These are phyloP conservation scores for Hirsutella thompsonii DNA, from an alignment of 2,329 filamentous ascomycete genomes.

Conservation along the genomic window DNA sequence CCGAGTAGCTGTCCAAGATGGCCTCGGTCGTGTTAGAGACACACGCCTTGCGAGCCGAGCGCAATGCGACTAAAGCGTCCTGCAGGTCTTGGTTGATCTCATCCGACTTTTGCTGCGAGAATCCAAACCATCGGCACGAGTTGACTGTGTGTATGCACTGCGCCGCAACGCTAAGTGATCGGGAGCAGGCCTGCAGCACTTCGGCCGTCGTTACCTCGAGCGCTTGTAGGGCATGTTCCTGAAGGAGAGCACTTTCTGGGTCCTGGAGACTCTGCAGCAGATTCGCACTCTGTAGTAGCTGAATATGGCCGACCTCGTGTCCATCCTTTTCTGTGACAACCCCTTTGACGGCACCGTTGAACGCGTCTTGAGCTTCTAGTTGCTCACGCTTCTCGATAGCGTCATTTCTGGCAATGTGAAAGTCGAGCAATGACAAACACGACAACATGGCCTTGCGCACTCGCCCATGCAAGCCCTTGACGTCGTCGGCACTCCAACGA, in stretches of 20 bases:
- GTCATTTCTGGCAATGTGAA: constrained; percentile 22
- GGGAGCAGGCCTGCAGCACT: constrained; percentile 10
- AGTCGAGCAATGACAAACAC: constrained; percentile 24
- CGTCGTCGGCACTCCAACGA: constrained; percentile 29
- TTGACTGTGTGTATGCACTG: constrained; percentile 16
- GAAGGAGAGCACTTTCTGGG: constrained; percentile 20
- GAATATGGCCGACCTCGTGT: constrained; percentile 9
- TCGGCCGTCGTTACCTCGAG: constrained; percentile 17
- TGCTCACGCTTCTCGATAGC: constrained; percentile 10
- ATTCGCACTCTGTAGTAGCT: constrained; percentile 18
- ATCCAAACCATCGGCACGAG: constrained; percentile 15
- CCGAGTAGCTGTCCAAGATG: constrained; percentile 23
- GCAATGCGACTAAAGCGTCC: constrained; percentile 14
- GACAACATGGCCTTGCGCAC: constrained; percentile 21
- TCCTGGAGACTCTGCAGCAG: constrained; percentile 23
- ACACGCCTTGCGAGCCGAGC: constrained; percentile 12
- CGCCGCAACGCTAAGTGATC: constrained; percentile 11
- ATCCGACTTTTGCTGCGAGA: constrained; percentile 10
- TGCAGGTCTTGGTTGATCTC: constrained; percentile 8
- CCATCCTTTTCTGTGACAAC: constrained; percentile 4
- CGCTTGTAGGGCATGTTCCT: constrained; percentile 16
- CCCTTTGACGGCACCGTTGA: background rate
- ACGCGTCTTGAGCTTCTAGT: background rate
- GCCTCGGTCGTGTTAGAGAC: constrained; percentile 22
- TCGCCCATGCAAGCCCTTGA: constrained; percentile 21